Evolutionary conservation across 1,139 yeast species (phyloP).

Genomic region (Yamadazyma taylorii): DNA sequence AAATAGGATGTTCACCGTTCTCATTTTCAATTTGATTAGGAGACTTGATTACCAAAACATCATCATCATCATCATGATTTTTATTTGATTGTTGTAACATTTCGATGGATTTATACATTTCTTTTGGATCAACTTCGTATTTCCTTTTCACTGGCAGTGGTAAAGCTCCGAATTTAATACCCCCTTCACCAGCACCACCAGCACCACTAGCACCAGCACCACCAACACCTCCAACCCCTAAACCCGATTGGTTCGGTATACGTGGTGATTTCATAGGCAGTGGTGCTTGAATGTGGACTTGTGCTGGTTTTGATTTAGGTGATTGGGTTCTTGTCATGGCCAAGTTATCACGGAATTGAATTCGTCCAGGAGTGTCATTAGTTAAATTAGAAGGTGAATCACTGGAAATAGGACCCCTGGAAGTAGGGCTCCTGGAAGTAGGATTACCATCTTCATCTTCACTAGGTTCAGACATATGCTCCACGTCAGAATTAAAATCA

Average conservation of each 20-base stretch:
- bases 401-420: neutral
- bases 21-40: conserved; percentile 68
- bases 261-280: neutral
- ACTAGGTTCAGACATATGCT: conserved; percentile 43
- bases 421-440: neutral
- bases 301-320: neutral
- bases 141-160: conserved; percentile 42
- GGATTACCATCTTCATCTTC: conserved; percentile 22
- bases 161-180: conserved; percentile 40
- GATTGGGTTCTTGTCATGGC: neutral
- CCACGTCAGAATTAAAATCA: conserved; percentile 15
- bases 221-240: too few species aligned
- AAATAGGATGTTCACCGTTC: conserved; percentile 31
- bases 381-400: conserved; percentile 1
- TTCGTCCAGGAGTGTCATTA: conserved; percentile 1
- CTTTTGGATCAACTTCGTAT: conserved; percentile 71
- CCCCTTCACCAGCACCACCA: conserved; percentile 11
- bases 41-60: conserved; percentile 75
- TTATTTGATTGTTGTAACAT: conserved; percentile 52
- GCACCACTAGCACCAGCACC: neutral
- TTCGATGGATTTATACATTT: conserved; percentile 79
- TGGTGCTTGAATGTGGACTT: conserved; percentile 1
- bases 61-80: conserved; percentile 60
- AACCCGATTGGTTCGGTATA: too few species aligned
- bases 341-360: conserved; percentile 5